Percentiles rank a stretch among this genome's conserved stretches.
These are phyloP conservation scores for Kokia cookei DNA, from an alignment of 441 rosid genomes.

Conservation along the genomic window DNA sequence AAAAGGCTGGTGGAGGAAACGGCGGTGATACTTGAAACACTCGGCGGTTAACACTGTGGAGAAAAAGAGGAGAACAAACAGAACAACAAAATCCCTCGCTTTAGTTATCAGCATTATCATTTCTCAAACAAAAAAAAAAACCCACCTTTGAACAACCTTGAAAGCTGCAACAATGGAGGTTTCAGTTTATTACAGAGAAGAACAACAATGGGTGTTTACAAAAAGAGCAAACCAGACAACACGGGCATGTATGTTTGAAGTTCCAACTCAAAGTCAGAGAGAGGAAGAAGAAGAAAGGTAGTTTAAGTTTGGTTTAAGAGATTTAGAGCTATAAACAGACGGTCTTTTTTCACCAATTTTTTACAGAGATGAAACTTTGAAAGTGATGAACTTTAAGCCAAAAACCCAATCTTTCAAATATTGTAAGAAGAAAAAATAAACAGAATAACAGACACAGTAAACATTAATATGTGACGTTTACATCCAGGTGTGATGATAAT, in stretches of 20 bases:
- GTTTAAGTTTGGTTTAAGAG: neutral
- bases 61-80: constrained; percentile 9
- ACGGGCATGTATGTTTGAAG: neutral
- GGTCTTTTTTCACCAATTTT: neutral
- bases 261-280: constrained; percentile 8
- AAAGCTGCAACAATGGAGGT: constrained; percentile 7
- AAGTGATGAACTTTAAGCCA: neutral
- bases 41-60: constrained; percentile 13
- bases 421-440: neutral
- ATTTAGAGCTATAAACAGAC: neutral
- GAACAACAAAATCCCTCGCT: neutral
- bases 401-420: neutral
- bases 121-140: neutral
- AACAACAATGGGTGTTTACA: neutral
- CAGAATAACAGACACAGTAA: neutral
- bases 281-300: constrained; percentile 16
- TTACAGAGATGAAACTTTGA: neutral
- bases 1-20: constrained; percentile 45
- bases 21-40: constrained; percentile 16
- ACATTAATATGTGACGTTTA: neutral
- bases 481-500: no score
- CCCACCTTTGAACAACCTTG: neutral
- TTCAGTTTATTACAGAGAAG: neutral
- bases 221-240: neutral
- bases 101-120: neutral